These are phyloP conservation scores for Leishmania gerbilli DNA, from an alignment of 208 protist genomes.

Conservation along the genomic window DNA sequence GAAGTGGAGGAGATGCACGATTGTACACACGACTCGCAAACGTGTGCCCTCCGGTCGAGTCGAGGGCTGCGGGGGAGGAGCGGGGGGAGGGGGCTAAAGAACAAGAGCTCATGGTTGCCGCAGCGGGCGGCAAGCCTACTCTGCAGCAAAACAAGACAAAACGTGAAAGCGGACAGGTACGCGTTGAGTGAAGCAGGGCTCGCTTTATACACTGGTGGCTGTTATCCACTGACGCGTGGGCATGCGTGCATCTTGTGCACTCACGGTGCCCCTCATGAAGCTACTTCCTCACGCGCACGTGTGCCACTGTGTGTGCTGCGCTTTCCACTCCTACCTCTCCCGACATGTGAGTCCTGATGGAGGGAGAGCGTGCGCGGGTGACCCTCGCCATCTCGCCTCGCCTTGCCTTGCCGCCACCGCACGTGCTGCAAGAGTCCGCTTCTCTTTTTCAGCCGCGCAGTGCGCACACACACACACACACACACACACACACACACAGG, in stretches of 20 bases:
- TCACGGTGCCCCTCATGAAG: not conserved
- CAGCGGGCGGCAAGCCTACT: not conserved
- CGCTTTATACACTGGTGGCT: not conserved
- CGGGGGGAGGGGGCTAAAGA: no score
- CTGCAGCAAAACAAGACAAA: not conserved
- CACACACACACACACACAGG: not conserved
- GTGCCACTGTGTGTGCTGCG: not conserved
- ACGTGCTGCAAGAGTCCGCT: not conserved
- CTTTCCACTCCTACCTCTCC: not conserved
- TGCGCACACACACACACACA: no score
- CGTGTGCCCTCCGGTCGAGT: not conserved
- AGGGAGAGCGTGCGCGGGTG: not conserved
- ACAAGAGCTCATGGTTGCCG: not conserved
- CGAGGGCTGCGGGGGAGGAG: not conserved
- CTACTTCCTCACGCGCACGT: not conserved
- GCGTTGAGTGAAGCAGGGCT: not conserved
- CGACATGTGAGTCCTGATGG: constrained; percentile 9
- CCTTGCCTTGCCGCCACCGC: not conserved
- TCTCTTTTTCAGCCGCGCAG: not conserved
- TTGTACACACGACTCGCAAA: not conserved
- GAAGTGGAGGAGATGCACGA: not conserved
- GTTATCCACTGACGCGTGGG: not conserved
- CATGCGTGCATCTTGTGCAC: no score
- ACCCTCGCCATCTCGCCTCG: not conserved
- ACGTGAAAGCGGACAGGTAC: no score